Conservation (phyloP, 495 filamentous ascomycete species). For the Pseudomonodictys pantanalensis region DNA sequence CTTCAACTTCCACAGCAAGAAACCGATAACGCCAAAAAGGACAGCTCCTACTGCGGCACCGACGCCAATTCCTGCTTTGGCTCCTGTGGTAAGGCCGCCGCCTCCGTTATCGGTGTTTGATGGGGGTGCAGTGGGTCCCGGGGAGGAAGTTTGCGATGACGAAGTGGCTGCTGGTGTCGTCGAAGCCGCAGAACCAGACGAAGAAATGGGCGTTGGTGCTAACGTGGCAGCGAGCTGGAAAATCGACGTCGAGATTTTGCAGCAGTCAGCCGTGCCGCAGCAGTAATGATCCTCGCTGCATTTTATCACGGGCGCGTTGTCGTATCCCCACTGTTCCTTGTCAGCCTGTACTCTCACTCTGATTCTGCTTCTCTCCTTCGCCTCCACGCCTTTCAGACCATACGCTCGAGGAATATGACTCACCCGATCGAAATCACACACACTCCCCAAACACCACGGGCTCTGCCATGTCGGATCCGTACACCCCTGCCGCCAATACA, state of each 20-base stretch:
- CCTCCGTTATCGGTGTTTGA: neutral
- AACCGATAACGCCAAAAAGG: neutral
- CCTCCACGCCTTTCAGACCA: neutral
- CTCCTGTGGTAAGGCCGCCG: neutral
- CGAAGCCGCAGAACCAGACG: neutral
- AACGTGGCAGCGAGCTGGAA: slow-evolving; percentile 1
- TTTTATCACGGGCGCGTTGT: slow-evolving; percentile 7
- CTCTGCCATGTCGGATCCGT: slow-evolving; percentile 16
- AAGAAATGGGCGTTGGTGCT: neutral
- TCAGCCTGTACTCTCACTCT: neutral
- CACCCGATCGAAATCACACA: slow-evolving; percentile 1
- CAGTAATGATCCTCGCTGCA: neutral
- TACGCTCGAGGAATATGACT: neutral
- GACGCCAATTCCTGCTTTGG: slow-evolving; percentile 7
- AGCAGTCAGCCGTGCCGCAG: slow-evolving; percentile 6
- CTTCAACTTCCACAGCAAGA: neutral
- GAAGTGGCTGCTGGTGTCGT: neutral
- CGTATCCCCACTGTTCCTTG: neutral
- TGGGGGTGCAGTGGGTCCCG: no score
- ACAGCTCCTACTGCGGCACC: neutral
- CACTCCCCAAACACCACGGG: slow-evolving; percentile 9
- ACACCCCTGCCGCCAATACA: slow-evolving; percentile 14
- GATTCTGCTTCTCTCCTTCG: neutral
- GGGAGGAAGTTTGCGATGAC: neutral
- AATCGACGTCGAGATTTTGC: neutral